These are phyloP conservation scores for Serpula lacrymans DNA, from an alignment of 768 basidiomycete species.

Conservation along the genomic window DNA sequence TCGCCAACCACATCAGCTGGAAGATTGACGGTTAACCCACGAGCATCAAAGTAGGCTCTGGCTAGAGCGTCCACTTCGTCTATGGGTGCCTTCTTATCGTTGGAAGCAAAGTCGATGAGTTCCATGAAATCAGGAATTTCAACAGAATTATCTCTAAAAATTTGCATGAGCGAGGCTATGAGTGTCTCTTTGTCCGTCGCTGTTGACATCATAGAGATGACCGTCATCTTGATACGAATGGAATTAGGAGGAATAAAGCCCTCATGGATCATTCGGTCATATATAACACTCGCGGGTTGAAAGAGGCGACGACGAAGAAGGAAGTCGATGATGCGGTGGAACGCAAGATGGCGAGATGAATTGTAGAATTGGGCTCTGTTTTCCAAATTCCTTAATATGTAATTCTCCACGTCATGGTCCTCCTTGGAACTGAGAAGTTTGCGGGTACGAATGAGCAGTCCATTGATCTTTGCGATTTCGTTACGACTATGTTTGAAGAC, in stretches of 20 bases:
- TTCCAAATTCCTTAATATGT: slow-evolving; percentile 19
- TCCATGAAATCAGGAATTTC: slow-evolving; percentile 23
- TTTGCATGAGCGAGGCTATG: slow-evolving; percentile 3
- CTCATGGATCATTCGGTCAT: slow-evolving; percentile 39
- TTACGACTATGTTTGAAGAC: neutral
- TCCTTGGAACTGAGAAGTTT: slow-evolving; percentile 20
- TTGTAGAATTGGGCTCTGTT: slow-evolving; percentile 24
- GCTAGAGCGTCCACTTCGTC: slow-evolving; percentile 19
- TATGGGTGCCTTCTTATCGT: slow-evolving; percentile 11
- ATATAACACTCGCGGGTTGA: slow-evolving; percentile 36
- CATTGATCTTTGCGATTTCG: slow-evolving; percentile 19
- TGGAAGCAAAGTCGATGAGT: slow-evolving; percentile 18
- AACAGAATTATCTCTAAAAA: slow-evolving; percentile 14
- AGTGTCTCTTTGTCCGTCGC: slow-evolving; percentile 2
- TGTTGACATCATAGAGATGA: slow-evolving; percentile 23
- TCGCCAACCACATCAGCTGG: slow-evolving; percentile 32
- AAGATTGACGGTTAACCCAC: slow-evolving; percentile 18
- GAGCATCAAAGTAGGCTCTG: slow-evolving; percentile 15
- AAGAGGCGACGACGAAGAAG: slow-evolving; percentile 38
- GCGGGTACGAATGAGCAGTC: slow-evolving; percentile 23
- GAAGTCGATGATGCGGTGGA: slow-evolving; percentile 36
- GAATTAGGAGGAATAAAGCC: slow-evolving; percentile 34
- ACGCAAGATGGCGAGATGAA: slow-evolving; percentile 26
- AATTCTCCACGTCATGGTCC: slow-evolving; percentile 16
- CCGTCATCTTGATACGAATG: slow-evolving; percentile 40